phyloP scores from a whole-genome alignment of 371 early-diverging fungal genomes.

The Apophysomyces trapeziformis region DNA sequence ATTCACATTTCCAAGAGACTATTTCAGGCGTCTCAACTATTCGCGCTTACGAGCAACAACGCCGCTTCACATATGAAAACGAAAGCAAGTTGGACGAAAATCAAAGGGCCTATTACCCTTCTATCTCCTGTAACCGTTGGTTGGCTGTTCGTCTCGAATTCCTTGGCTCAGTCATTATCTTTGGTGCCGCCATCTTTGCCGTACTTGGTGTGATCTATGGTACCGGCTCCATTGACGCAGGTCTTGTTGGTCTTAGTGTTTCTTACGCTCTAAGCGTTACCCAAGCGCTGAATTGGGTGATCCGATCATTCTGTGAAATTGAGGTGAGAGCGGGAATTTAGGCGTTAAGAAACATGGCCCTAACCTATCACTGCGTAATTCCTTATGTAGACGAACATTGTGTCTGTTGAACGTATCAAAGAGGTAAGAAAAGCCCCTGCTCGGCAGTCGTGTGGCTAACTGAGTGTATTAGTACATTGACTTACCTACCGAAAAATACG shows the following conservation, averaged over 20 bases:
- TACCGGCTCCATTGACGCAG: conserved; percentile 58
- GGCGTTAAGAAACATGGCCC: not conserved
- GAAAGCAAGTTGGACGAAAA: conserved; percentile 79
- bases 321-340: conserved; percentile 22
- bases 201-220: conserved; percentile 59
- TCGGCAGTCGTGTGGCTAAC: not conserved
- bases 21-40: conserved; percentile 79
- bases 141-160: conserved; percentile 89
- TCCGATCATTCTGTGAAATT: conserved; percentile 63
- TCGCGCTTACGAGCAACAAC: conserved; percentile 78
- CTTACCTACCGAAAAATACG: conserved; percentile 80
- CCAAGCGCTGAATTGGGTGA: conserved; percentile 84
- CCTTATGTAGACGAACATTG: conserved; percentile 66
- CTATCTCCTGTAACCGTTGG: conserved; percentile 87
- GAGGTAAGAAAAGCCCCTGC: conserved; percentile 49
- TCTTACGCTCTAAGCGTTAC: conserved; percentile 87
- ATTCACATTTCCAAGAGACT: conserved; percentile 83
- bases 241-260: conserved; percentile 86
- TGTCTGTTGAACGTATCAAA: conserved; percentile 84
- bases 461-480: conserved; percentile 65
- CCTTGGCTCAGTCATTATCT: conserved; percentile 66
- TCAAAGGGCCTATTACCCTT: conserved; percentile 81
- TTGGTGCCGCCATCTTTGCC: conserved; percentile 67
- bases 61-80: conserved; percentile 77
- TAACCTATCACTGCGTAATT: not conserved